Evolutionary conservation across 1,284 basidiomycete genomes (phyloP).

Genomic region (Sporisorium scitamineum): DNA sequence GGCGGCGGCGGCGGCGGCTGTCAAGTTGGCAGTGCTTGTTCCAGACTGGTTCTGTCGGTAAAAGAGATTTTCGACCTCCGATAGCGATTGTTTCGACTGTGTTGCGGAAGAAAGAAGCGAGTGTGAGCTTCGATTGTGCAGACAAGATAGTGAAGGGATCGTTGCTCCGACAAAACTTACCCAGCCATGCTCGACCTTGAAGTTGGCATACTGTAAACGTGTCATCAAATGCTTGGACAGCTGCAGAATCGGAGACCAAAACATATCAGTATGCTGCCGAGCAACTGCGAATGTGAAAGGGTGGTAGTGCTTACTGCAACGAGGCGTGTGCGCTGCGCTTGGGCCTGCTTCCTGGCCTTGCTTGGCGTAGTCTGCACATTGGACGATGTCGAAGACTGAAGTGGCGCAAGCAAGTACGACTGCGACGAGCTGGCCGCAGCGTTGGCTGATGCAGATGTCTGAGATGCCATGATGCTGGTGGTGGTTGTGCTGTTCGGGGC

Average conservation of each 20-base stretch:
- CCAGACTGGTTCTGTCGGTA: constrained; percentile 53
- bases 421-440: constrained; percentile 30
- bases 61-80: constrained; percentile 68
- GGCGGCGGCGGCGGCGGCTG: constrained; percentile 3
- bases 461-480: constrained; percentile 43
- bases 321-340: constrained; percentile 48
- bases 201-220: constrained; percentile 62
- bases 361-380: constrained; percentile 44
- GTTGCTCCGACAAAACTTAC: constrained; percentile 38
- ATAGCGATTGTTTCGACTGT: constrained; percentile 62
- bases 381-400: constrained; percentile 32
- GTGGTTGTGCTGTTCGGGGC: constrained; percentile 6
- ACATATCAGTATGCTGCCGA: not conserved
- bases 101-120: not conserved
- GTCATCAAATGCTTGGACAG: constrained; percentile 59
- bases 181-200: constrained; percentile 68
- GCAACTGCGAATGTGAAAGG: no score
- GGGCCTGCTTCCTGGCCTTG: constrained; percentile 48
- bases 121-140: constrained; percentile 10
- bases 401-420: constrained; percentile 36
- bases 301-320: constrained; percentile 33
- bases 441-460: constrained; percentile 16
- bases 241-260: constrained; percentile 16
- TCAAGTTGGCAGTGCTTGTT: constrained; percentile 4
- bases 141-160: not conserved